Evolutionary conservation across 805 yeast genomes (phyloP).

Genomic region (Candida cerambycidarum): DNA sequence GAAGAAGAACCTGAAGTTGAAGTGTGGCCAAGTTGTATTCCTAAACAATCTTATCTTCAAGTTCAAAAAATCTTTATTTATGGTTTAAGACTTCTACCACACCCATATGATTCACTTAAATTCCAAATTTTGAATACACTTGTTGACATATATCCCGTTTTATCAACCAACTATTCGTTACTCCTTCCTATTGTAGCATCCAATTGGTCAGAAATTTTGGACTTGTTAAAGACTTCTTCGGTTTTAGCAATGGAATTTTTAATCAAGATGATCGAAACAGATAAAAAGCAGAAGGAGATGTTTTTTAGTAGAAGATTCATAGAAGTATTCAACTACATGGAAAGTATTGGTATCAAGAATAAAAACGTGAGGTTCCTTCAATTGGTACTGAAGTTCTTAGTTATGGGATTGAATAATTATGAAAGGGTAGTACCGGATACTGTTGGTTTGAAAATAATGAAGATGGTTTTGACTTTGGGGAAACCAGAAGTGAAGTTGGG

Average conservation of each 20-base stretch:
- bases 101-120: constrained; percentile 57
- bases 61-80: constrained; percentile 64
- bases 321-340: constrained; percentile 41
- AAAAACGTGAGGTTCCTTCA: constrained; percentile 5
- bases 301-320: constrained; percentile 49
- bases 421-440: constrained; percentile 43
- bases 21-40: constrained; percentile 67
- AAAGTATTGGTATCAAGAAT: not conserved
- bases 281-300: constrained; percentile 38
- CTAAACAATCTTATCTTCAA: constrained; percentile 56
- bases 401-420: constrained; percentile 37
- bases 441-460: constrained; percentile 34
- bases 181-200: constrained; percentile 33
- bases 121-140: constrained; percentile 55
- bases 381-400: constrained; percentile 21
- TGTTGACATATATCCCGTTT: constrained; percentile 28
- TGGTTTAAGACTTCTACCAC: constrained; percentile 68
- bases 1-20: constrained; percentile 18
- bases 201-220: constrained; percentile 31
- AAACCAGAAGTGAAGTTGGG: constrained; percentile 21
- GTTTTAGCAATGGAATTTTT: constrained; percentile 29
- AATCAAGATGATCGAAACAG: constrained; percentile 27
- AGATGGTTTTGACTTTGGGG: constrained; percentile 29
- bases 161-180: constrained; percentile 30
- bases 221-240: constrained; percentile 15